A percentile compares a stretch with the other conserved stretches of the same genome.
These are phyloP conservation scores for Bondarzewia mesenterica DNA, from an alignment of 1,284 basidiomycete species.

Conservation along the genomic window DNA sequence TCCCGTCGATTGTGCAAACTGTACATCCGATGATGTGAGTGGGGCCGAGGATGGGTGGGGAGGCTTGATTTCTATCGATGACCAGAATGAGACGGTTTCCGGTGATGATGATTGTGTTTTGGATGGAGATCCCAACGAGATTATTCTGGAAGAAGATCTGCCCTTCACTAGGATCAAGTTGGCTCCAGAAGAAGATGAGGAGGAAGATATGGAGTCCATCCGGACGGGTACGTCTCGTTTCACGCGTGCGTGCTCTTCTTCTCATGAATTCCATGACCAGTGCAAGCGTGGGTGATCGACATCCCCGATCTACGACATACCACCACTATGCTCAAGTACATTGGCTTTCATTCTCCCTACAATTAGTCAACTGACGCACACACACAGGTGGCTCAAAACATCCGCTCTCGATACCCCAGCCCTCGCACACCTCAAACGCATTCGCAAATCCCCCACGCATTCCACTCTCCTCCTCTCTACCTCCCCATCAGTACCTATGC, in stretches of 20 bases:
- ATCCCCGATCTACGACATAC: slow-evolving; percentile 62
- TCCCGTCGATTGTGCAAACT: slow-evolving; percentile 22
- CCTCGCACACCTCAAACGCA: slow-evolving; percentile 74
- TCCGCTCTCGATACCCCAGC: slow-evolving; percentile 49
- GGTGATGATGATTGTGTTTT: slow-evolving; percentile 6
- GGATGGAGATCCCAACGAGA: slow-evolving; percentile 30
- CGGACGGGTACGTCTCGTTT: slow-evolving; percentile 38
- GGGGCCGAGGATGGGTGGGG: slow-evolving; percentile 37
- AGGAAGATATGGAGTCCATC: slow-evolving; percentile 48
- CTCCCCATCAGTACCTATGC: slow-evolving; percentile 19
- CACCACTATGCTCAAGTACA: slow-evolving; percentile 58
- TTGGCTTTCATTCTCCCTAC: slow-evolving; percentile 5
- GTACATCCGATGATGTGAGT: slow-evolving; percentile 1
- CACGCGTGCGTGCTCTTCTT: background rate
- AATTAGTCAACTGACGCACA: slow-evolving; percentile 4
- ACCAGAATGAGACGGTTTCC: slow-evolving; percentile 14
- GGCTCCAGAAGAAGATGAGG: slow-evolving; percentile 45
- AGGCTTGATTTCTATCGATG: slow-evolving; percentile 28
- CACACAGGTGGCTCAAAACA: slow-evolving; percentile 57
- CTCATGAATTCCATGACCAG: slow-evolving; percentile 22
- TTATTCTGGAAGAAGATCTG: slow-evolving; percentile 45
- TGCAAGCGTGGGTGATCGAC: slow-evolving; percentile 81
- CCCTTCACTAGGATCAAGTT: slow-evolving; percentile 57
- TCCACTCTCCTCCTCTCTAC: slow-evolving; percentile 47
- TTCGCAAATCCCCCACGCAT: slow-evolving; percentile 45